Conservation (phyloP, 176 grass and related monocot genomes). For the Triticum turgidum region DNA sequence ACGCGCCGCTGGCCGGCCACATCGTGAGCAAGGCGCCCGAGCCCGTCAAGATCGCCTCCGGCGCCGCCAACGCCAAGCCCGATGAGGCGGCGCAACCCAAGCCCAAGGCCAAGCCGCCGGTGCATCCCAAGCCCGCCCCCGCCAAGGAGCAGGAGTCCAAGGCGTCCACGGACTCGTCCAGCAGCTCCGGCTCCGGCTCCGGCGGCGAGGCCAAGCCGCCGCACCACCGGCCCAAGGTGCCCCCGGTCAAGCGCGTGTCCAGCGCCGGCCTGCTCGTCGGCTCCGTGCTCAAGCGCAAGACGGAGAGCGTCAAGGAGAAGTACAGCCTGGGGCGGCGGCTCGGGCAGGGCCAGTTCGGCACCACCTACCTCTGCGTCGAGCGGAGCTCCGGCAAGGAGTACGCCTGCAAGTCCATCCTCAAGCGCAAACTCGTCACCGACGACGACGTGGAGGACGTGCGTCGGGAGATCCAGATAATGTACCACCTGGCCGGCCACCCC, state of each 20-base stretch:
- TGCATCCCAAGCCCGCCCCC: neutral
- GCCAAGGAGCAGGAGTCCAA: neutral
- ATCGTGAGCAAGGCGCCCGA: conserved; percentile 69
- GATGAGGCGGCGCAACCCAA: neutral
- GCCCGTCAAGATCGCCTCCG: conserved; percentile 47
- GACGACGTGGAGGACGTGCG: conserved; percentile 86
- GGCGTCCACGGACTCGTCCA: neutral
- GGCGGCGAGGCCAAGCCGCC: conserved; percentile 23
- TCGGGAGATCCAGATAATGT: conserved; percentile 85
- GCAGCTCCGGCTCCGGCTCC: neutral
- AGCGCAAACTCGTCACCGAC: conserved; percentile 68
- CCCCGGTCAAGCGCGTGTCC: conserved; percentile 65
- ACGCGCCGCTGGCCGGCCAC: conserved; percentile 26
- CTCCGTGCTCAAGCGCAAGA: conserved; percentile 78
- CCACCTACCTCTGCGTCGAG: conserved; percentile 88
- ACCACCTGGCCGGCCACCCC: conserved; percentile 65
- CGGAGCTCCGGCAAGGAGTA: conserved; percentile 60
- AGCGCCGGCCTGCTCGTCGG: conserved; percentile 74
- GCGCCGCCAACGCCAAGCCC: conserved; percentile 28
- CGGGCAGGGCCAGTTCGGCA: conserved; percentile 94
- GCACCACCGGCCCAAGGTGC: conserved; percentile 40
- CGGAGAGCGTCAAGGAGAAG: conserved; percentile 79
- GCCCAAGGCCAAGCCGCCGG: neutral
- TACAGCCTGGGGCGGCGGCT: conserved; percentile 81
- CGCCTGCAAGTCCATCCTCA: conserved; percentile 82